phyloP scores from a whole-genome alignment of 345 rosid species.

The Clarkia xantiana region DNA sequence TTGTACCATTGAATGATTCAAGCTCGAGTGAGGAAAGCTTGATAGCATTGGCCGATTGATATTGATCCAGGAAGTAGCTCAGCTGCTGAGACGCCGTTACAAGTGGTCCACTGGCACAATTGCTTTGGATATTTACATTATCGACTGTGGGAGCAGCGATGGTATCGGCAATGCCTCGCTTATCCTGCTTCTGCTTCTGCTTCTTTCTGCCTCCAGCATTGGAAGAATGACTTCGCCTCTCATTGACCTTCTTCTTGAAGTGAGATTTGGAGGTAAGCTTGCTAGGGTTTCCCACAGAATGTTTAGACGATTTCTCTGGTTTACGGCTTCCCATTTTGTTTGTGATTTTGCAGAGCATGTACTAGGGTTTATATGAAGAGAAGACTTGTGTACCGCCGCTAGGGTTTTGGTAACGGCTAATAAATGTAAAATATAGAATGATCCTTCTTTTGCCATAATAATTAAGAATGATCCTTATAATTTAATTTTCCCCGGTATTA shows the following conservation, averaged over 20 bases:
- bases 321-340: constrained; percentile 3
- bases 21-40: constrained; percentile 56
- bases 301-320: constrained; percentile 1
- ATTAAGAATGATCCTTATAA: too few relatives aligned
- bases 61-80: constrained; percentile 29
- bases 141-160: not conserved
- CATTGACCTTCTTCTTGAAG: constrained; percentile 1
- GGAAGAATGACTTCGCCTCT: not conserved
- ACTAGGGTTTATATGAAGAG: constrained; percentile 4
- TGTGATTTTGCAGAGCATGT: not conserved
- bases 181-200: not conserved
- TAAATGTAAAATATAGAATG: too few relatives aligned
- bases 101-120: constrained; percentile 1
- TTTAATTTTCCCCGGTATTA: too few relatives aligned
- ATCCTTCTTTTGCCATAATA: too few relatives aligned
- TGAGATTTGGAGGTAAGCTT: not conserved
- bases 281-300: constrained; percentile 2
- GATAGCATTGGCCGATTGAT: constrained; percentile 46
- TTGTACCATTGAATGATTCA: constrained; percentile 43
- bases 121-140: not conserved
- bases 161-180: not conserved
- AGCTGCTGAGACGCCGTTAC: constrained; percentile 36
- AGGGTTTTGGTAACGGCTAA: too few relatives aligned
- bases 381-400: not conserved
- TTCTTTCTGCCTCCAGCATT: not conserved